phyloP scores from a whole-genome alignment of 345 rosid genomes.

The Syzygium grande region DNA sequence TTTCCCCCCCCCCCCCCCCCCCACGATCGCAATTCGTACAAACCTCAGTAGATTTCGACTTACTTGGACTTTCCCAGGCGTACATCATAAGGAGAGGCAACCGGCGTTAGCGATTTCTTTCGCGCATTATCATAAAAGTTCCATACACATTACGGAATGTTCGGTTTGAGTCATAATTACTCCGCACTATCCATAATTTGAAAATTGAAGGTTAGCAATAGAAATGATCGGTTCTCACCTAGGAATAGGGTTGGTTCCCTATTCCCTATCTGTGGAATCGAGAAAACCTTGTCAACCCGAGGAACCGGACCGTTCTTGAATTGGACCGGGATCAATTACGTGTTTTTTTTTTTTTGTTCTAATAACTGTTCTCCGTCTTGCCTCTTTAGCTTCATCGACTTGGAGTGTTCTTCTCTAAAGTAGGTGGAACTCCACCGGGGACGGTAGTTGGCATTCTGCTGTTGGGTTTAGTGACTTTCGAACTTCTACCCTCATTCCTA shows the following conservation, averaged over 20 bases:
- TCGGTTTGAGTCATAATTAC: rapidly evolving
- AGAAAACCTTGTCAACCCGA: too few relatives aligned
- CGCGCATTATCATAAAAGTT: not conserved
- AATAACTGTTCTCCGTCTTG: not conserved
- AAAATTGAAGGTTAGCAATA: not conserved
- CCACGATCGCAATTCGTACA: not conserved
- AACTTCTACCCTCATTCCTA: conserved; percentile 44
- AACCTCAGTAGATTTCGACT: not conserved
- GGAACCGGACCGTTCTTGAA: not conserved
- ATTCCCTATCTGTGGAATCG: too few relatives aligned
- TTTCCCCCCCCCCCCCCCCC: not conserved
- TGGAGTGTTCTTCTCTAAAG: not conserved
- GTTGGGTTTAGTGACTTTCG: conserved; percentile 36
- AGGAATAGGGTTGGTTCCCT: too few relatives aligned
- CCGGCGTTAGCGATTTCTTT: too few relatives aligned
- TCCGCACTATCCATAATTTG: rapidly evolving
- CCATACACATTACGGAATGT: rapidly evolving
- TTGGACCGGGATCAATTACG: rapidly evolving
- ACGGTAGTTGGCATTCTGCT: conserved; percentile 43
- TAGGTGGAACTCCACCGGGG: conserved; percentile 42
- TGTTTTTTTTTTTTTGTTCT: not conserved
- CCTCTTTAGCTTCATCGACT: not conserved
- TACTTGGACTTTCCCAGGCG: too few relatives aligned
- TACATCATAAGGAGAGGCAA: too few relatives aligned
- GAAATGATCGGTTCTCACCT: not conserved